Evolutionary conservation across 106 monocot genomes (phyloP), one percentile per base, ranked within the genome.

Genomic region (Ottelia alismoides): DNA sequence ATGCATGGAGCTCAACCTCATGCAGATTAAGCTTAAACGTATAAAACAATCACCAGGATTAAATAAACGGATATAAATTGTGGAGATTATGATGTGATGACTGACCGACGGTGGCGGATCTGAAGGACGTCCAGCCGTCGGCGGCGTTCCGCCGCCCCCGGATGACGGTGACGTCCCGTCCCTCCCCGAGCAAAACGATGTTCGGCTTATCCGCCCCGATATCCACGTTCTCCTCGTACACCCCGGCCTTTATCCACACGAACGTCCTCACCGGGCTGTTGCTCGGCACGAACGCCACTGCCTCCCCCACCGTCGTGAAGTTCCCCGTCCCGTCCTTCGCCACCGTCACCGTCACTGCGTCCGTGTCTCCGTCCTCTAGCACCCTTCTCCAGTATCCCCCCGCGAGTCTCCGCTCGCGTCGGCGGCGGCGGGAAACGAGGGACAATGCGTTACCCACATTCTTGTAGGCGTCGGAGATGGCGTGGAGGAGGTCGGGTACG

Each of bases 81-180:
- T n/a, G n/a, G n/a, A n/a, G n/a, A n/a, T n/a, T n/a, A 60, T 60
- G 27, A 27, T 25, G 21, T 17, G 23, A 7, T 0, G 1, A 53
- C 75, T 82, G 20, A 87, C 92, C 92, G 51, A 92, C 76, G 23
- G 92, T 92, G 21, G 92, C 92, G 0, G 92, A 70, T 18, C 77
- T 53, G 63, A 92, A 92, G 2, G 92, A 79, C 40, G 79, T 92
- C 79, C 79, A 92, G 2, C 83, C 83, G 43, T 80, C 92, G 22
- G 56, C 79, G 44, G 50, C 76, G 66, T 79, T 92, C 50, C 79
- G 49, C 63, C 60, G 60, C 18, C 83, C 87, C 25, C 31, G 74
- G 68, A 92, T 87, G 19, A 83, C 64, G 0, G 92, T 87, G 3
- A 65, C 69, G 25, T 72, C 74, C 26, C 70, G 76, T 3, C 87